A percentile compares a stretch with the other conserved stretches of the same genome.
Conservation (phyloP, 345 rosid species). For the Cardiospermum halicacabum region DNA sequence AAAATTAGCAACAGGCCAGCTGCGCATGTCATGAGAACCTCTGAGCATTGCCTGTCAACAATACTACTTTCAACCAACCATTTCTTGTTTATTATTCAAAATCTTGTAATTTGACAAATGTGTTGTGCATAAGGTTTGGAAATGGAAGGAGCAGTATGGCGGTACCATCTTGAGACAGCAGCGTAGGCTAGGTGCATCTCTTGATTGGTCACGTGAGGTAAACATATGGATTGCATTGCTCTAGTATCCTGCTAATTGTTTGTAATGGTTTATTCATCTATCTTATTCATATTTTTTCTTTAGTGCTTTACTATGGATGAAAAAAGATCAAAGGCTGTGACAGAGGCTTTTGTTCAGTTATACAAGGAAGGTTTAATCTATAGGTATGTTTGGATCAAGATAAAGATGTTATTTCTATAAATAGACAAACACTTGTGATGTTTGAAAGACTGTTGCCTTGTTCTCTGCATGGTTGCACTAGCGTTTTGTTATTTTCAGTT, state of each 20-base stretch:
- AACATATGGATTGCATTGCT: not conserved
- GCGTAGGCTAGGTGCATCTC: conserved; percentile 86
- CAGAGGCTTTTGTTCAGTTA: conserved; percentile 74
- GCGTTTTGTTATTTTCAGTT: not conserved
- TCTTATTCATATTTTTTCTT: not conserved
- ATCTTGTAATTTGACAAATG: conserved; percentile 12
- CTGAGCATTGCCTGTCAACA: no score
- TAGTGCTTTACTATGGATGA: conserved; percentile 98
- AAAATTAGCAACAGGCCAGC: no score
- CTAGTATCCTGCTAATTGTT: not conserved
- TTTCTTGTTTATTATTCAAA: no score
- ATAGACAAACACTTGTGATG: no score
- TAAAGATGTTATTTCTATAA: no score
- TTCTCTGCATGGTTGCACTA: not conserved
- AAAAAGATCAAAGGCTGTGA: conserved; percentile 79
- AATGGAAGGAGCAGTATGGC: conserved; percentile 81
- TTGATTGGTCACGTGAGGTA: conserved; percentile 99
- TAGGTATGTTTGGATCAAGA: no score
- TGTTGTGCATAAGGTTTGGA: conserved; percentile 66
- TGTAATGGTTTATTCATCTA: conserved; percentile 1
- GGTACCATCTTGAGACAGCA: conserved; percentile 64
- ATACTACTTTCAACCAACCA: no score
- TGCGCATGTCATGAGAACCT: no score
- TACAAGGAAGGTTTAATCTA: conserved; percentile 78
- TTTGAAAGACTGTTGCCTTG: conserved; percentile 5